phyloP scores from a whole-genome alignment of 208 protist genomes.

The Porcisia deanei region DNA sequence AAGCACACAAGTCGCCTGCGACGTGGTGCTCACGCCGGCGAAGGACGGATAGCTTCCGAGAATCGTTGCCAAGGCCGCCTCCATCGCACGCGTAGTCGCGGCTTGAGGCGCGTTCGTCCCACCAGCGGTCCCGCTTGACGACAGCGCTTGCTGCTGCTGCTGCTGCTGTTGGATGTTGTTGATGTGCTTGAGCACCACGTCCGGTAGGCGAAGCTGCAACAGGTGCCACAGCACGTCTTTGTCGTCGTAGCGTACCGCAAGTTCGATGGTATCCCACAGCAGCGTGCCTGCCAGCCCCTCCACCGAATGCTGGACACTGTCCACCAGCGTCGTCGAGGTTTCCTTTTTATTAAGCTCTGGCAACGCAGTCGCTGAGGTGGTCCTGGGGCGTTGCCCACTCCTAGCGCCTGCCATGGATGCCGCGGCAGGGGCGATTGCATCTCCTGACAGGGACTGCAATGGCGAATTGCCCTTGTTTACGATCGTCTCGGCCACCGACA shows the following conservation, averaged over 20 bases:
- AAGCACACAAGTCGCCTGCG: constrained; percentile 32
- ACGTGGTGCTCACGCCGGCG: constrained; percentile 15
- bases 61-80: constrained; percentile 10
- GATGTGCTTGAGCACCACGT: constrained; percentile 26
- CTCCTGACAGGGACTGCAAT: neutral
- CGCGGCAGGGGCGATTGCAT: neutral
- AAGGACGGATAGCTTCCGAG: constrained; percentile 46
- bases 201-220: constrained; percentile 42
- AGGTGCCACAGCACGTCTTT: constrained; percentile 47
- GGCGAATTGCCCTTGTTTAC: constrained; percentile 11
- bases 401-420: neutral
- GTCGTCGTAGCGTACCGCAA: constrained; percentile 79
- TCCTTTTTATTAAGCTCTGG: neutral
- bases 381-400: neutral
- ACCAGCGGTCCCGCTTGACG: constrained; percentile 1
- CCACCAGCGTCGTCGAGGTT: neutral
- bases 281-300: constrained; percentile 38
- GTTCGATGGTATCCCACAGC: constrained; percentile 68
- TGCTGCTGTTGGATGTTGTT: constrained; percentile 19
- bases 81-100: constrained; percentile 19
- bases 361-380: neutral
- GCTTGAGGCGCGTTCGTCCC: neutral
- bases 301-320: neutral
- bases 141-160: constrained; percentile 16
- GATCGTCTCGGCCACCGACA: constrained; percentile 48